Percentiles rank a stretch among this genome's conserved stretches.
These are phyloP conservation scores for Bryum argenteum DNA, from an alignment of 225 moss, liverwort and hornwort species.

Conservation along the genomic window DNA sequence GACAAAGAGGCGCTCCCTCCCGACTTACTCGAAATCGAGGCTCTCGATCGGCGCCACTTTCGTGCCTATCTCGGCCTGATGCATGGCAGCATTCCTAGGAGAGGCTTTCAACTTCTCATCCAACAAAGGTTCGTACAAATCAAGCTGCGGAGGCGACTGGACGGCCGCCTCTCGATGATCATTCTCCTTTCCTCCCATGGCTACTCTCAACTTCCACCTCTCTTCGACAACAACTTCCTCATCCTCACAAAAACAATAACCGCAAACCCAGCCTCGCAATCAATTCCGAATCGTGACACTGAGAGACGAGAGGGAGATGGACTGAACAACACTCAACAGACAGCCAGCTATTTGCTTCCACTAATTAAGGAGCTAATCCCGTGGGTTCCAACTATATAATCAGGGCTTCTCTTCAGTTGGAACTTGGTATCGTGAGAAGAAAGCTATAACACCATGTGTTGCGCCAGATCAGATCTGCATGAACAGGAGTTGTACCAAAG, in stretches of 20 bases:
- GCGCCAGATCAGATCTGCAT: too few relatives aligned
- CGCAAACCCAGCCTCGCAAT: neutral
- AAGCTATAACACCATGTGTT: too few relatives aligned
- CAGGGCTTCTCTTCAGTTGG: too few relatives aligned
- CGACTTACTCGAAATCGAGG: constrained; percentile 86
- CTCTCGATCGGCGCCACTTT: constrained; percentile 68
- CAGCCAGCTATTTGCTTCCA: too few relatives aligned
- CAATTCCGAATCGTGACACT: too few relatives aligned
- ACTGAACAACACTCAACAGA: too few relatives aligned
- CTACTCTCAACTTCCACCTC: neutral
- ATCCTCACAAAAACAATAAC: neutral
- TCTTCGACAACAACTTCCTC: neutral
- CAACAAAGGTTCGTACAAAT: constrained; percentile 51
- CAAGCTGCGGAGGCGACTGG: constrained; percentile 42
- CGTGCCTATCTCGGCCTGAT: constrained; percentile 59
- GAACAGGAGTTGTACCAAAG: too few relatives aligned
- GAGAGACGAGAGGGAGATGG: too few relatives aligned
- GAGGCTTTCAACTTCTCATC: constrained; percentile 26
- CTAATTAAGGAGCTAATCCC: too few relatives aligned
- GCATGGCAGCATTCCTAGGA: constrained; percentile 1
- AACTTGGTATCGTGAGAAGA: too few relatives aligned
- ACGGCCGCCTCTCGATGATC: constrained; percentile 12
- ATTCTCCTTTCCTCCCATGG: constrained; percentile 22
- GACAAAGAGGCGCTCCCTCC: too few relatives aligned
- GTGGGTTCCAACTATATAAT: too few relatives aligned